Evolutionary conservation across 768 basidiomycete species (phyloP), one percentile per base, ranked within the genome.

Genomic region (Leccinum disarticulatum): DNA sequence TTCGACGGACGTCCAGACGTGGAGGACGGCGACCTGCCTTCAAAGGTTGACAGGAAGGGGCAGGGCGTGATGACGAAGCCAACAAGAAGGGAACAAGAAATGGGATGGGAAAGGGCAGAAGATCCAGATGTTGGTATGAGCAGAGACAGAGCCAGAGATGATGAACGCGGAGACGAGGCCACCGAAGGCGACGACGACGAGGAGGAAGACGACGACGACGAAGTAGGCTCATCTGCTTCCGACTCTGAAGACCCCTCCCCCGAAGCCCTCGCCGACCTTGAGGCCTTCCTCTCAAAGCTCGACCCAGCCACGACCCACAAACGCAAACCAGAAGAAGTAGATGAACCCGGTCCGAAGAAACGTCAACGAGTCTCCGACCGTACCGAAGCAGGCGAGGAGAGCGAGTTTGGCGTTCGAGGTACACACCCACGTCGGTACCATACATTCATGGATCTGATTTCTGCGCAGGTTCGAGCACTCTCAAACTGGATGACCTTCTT

Each of bases 311-410:
- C 77, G 4, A 71, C 83, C 13, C 81, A 82, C 63, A 93, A 94
- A 74, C 85, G 93, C 59, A 70, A 63, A 56, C 67, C 64, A 5
- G 73, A 68, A 8, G 64, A 66, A 14, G 57, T 61, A 6, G n/a
- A 35, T 5, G 71, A 69, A 14, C 62, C 68, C 6, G 71, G 68
- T 38, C 69, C 73, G 15, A 75, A 79, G 54, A 90, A 88, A 69
- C 84, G 90, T 36, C 72, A 78, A 10, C 75, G 83, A 1, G 68
- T 93, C 54, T 76, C 81, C 57, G 93, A 94, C 67, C 82, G 83
- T 54, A 93, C 87, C 3, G 88, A 91, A 66, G 84, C 87, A 30
- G 93, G 91, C 6, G 81, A 81, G 31, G 94, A 95, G 70, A 87
- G 86, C 66, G 93, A 94, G 67, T 95, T 94, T 68, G 84, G 83